Evolutionary conservation across 495 filamentous ascomycete species (phyloP).

Genomic region (Penicillium subrubescens): DNA sequence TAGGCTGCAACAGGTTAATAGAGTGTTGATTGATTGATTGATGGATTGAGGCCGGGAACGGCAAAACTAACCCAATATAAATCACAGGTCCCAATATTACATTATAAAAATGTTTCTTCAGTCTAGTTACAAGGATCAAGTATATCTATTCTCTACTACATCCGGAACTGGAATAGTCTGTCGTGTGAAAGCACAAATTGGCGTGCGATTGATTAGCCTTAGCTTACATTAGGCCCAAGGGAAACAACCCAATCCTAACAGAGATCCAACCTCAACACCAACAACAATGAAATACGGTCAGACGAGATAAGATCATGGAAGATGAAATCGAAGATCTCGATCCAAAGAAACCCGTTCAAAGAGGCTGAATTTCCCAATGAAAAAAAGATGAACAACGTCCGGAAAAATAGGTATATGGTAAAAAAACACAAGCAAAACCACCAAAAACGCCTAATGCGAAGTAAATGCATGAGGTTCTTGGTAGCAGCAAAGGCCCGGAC

Average conservation of each 20-base stretch:
- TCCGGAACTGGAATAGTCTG: no score
- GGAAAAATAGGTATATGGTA: slow-evolving; percentile 34
- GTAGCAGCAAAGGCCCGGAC: neutral
- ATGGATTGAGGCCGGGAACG: no score
- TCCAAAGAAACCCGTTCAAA: slow-evolving; percentile 14
- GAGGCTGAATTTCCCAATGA: slow-evolving; percentile 24
- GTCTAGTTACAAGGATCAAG: no score
- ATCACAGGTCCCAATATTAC: no score
- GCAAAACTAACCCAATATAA: no score
- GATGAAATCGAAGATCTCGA: slow-evolving; percentile 13
- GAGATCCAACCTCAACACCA: neutral
- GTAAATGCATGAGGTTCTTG: slow-evolving; percentile 6
- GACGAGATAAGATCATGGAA: neutral
- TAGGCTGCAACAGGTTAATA: no score
- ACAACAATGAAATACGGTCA: neutral
- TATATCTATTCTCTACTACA: no score
- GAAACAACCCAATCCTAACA: neutral
- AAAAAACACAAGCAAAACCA: slow-evolving; percentile 1
- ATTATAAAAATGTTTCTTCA: no score
- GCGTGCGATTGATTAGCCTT: no score
- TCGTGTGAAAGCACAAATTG: no score
- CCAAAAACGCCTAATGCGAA: slow-evolving; percentile 21
- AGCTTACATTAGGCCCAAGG: neutral
- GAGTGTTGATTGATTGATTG: no score
- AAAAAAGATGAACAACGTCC: slow-evolving; percentile 14